phyloP scores from a whole-genome alignment of 192 early-diverging fungal genomes.

The Coemansia sp. region DNA sequence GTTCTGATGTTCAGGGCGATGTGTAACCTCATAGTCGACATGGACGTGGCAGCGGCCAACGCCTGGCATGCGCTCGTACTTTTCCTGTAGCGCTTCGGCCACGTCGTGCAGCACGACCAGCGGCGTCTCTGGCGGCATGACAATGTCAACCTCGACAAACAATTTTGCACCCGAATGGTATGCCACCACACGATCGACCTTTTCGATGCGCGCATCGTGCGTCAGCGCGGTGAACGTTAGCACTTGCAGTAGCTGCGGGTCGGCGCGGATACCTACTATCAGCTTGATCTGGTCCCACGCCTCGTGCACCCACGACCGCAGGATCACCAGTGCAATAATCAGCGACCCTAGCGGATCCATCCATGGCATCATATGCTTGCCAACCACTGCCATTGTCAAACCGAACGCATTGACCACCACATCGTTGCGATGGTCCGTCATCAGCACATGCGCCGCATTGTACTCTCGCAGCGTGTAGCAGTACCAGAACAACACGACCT shows the following conservation, averaged over 20 bases:
- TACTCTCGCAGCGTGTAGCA: slow-evolving; percentile 62
- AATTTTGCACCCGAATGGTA: slow-evolving; percentile 87
- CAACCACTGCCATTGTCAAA: slow-evolving; percentile 63
- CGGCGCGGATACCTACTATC: slow-evolving; percentile 80
- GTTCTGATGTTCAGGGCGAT: slow-evolving; percentile 73
- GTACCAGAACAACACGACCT: slow-evolving; percentile 66
- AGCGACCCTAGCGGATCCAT: slow-evolving; percentile 74
- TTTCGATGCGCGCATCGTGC: slow-evolving; percentile 64
- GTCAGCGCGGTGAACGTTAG: slow-evolving; percentile 85
- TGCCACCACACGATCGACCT: slow-evolving; percentile 78
- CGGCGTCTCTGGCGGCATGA: slow-evolving; percentile 80
- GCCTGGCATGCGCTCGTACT: slow-evolving; percentile 78
- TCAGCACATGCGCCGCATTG: slow-evolving; percentile 61
- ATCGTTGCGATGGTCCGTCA: slow-evolving; percentile 76
- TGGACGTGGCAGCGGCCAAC: slow-evolving; percentile 95
- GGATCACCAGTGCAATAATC: slow-evolving; percentile 65
- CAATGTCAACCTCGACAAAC: slow-evolving; percentile 96
- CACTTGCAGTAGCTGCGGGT: slow-evolving; percentile 73
- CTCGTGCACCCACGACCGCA: slow-evolving; percentile 66
- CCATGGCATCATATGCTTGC: slow-evolving; percentile 63
- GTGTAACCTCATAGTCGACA: slow-evolving; percentile 86
- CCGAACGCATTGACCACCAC: slow-evolving; percentile 72
- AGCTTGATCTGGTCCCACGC: slow-evolving; percentile 74
- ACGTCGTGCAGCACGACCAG: slow-evolving; percentile 88
- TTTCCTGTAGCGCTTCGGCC: slow-evolving; percentile 84